These are phyloP conservation scores for Quaeritorhiza haematococci DNA, from an alignment of 371 early-diverging fungal species.

Conservation along the genomic window DNA sequence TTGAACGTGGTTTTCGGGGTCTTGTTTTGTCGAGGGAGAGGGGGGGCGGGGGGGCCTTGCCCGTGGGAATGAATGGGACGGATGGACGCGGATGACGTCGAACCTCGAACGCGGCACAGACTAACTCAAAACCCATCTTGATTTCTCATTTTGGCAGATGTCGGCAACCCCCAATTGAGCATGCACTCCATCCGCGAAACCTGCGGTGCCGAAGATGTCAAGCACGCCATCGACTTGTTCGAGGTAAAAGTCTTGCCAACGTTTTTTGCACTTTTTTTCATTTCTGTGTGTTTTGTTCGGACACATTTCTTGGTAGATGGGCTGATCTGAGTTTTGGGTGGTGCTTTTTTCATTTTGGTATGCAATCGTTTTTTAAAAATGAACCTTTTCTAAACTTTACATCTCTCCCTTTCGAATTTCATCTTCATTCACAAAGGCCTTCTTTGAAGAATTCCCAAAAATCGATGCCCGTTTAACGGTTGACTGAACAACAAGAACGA, in stretches of 20 bases:
- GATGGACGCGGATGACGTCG: background rate
- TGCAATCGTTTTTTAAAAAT: no score
- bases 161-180: slow-evolving; percentile 89
- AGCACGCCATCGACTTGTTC: slow-evolving; percentile 77
- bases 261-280: slow-evolving; percentile 9
- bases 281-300: slow-evolving; percentile 3
- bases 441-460: slow-evolving; percentile 57
- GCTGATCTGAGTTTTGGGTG: slow-evolving; percentile 7
- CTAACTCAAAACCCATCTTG: background rate
- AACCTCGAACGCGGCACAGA: background rate
- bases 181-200: slow-evolving; percentile 97
- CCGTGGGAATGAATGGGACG: no score
- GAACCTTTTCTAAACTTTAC: slow-evolving; percentile 17
- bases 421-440: no score
- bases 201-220: slow-evolving; percentile 87
- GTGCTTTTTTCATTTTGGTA: slow-evolving; percentile 1
- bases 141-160: slow-evolving; percentile 50
- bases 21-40: no score
- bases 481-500: no score
- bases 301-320: background rate
- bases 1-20: no score
- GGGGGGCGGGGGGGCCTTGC: no score
- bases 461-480: slow-evolving; percentile 53
- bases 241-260: slow-evolving; percentile 18
- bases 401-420: slow-evolving; percentile 6